Evolutionary conservation across 495 filamentous ascomycete species (phyloP), one percentile per base, ranked within the genome.

Genomic region (Neurospora pannonica): DNA sequence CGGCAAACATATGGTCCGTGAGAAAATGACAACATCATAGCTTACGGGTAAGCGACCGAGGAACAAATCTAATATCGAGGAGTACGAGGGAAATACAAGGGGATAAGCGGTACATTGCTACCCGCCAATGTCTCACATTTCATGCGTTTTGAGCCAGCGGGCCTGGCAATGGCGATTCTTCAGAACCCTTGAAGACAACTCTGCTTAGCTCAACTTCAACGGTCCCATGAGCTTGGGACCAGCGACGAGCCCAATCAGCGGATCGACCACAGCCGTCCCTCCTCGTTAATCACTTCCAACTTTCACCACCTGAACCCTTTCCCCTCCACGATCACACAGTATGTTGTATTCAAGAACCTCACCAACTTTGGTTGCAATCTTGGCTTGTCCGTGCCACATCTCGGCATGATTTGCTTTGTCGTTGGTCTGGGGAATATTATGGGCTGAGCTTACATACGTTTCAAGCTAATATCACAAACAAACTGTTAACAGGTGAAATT

Each of bases 171-270:
- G 54, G 54, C 71, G 21, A 71, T 36, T 38, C 43, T 54, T 34
- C 71, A n/a, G 42, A 36, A 34, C 17, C 43, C 31, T 38, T 69
- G 21, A 34, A 13, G 19, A 37, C 6, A 62, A 62, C 5, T 67
- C 43, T 19, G 42, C 19, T n/a, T 8, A 69, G 46, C 46, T 21
- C 10, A 24, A 28, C 21, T 28, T 17, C 75, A 42, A 70, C 72
- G 67, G 70, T 74, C 48, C 72, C 75, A 74, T 74, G 46, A 76
- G 70, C 46, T 70, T 54, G 70, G 75, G 46, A 69, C 48, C 75
- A 70, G 37, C 21, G 39, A 36, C 70, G 48, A 69, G 36, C 37
- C 70, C 70, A 43, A 75, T 43, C 70, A 70, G 28, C 28, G 54
- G 54, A 67, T 4, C 15, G 28, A 34, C 54, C 28, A 36, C 54